Base-by-base conservation (phyloP, 768 basidiomycete species). In the Mycena maculata region DNA sequence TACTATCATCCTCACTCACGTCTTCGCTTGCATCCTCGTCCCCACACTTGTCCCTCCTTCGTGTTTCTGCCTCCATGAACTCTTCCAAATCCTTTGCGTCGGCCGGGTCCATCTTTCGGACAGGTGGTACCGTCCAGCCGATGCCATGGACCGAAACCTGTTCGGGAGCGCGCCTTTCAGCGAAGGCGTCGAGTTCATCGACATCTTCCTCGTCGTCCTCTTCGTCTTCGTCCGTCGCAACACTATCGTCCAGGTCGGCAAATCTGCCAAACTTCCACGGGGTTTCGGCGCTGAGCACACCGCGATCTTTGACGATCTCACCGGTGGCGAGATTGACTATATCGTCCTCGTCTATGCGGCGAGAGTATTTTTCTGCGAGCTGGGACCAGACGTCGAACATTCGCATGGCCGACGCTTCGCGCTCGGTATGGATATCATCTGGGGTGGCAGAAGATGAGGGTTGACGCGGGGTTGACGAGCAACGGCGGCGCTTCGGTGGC, bases 301-400 rank as follows among this genome's bases (percentile, higher is more conserved):
- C 93, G 64, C 91, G 86, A 75, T 94, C 91, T 71, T 86, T 88
- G 63, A 92, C 80, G 44, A 94, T 82, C 66, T 85, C 76, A 13
- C 83, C 85, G 13, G 87, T 88, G 60, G 81, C 79, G 3, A 95
- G 79, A 72, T 94, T 90, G 33, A 94, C 82, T 49, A 94, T 89
- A 75, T 95, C 93, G 76, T 94, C 93, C 73, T 94, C 89, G 70
- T 92, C 91, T 41, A 92, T 78, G 47, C 84, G 83, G 55, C 86
- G 84, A 36, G 85, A 83, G 74, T 93, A 91, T 27, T 91, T 86
- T 52, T 90, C 87, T 4, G 86, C 92, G 4, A 94, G 86, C 56
- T 86, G 82, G 28, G 86, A 82, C 92, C 93, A 93, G 16, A 86
- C 80, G 70, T 86, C 84, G 25, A 87, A 78, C 39, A 93, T 80